These are phyloP conservation scores for Aristolochia californica DNA, from an alignment of 164 flowering plant species.

Conservation along the genomic window DNA sequence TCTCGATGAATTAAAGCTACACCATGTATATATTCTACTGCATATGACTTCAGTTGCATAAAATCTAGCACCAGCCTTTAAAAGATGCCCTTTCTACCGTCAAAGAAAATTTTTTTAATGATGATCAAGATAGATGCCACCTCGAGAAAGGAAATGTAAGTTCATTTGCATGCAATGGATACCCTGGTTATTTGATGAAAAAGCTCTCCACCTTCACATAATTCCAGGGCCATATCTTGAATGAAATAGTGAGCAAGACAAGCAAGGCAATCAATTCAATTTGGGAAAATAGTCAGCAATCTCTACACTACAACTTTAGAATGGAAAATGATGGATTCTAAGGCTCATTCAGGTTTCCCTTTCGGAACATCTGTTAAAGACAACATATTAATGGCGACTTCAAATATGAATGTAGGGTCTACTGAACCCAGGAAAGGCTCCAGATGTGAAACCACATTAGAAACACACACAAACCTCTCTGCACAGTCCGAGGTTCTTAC, in stretches of 20 bases:
- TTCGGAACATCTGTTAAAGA: too few relatives aligned
- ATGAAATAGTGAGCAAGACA: constrained; percentile 17
- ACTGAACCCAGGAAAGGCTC: too few relatives aligned
- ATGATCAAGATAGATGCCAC: background rate
- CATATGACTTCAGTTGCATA: constrained; percentile 97
- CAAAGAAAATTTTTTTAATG: constrained; percentile 3
- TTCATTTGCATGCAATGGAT: constrained; percentile 1
- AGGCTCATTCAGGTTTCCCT: too few relatives aligned
- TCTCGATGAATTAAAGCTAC: constrained; percentile 96
- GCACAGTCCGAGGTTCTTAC: too few relatives aligned
- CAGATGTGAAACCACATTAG: too few relatives aligned
- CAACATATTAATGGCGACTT: too few relatives aligned
- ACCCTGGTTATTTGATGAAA: constrained; percentile 98
- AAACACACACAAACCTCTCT: too few relatives aligned
- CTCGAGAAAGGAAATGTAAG: background rate
- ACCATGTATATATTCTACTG: constrained; percentile 89
- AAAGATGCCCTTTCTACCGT: constrained; percentile 80
- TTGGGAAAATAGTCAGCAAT: background rate
- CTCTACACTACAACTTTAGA: background rate
- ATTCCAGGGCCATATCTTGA: constrained; percentile 99
- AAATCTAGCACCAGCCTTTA: constrained; percentile 86
- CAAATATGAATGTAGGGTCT: too few relatives aligned
- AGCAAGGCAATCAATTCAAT: constrained; percentile 19
- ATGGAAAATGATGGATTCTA: too few relatives aligned
- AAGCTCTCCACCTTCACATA: constrained; percentile 99